Percentiles rank a stretch among this genome's conserved stretches.
phyloP scores from a whole-genome alignment of 2,329 filamentous ascomycete species.

The Aspergillus sp. region DNA sequence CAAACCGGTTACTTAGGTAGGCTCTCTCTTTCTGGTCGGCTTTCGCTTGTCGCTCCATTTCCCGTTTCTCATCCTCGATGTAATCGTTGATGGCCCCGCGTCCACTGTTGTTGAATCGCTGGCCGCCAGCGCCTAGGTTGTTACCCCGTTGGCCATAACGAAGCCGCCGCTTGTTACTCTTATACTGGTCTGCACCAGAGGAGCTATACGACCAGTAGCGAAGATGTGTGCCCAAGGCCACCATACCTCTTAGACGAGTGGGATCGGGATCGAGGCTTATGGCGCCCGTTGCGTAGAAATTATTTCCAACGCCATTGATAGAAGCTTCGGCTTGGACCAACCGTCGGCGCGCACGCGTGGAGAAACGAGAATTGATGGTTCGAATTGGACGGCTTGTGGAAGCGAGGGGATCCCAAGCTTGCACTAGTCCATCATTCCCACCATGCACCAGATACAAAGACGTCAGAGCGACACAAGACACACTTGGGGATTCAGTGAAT shows the following conservation, averaged over 20 bases:
- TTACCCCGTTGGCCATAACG: slow-evolving; percentile 67
- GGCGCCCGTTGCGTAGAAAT: slow-evolving; percentile 78
- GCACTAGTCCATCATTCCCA: slow-evolving; percentile 90
- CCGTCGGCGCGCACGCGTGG: slow-evolving; percentile 77
- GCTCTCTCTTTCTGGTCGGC: slow-evolving; percentile 66
- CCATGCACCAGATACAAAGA: slow-evolving; percentile 89
- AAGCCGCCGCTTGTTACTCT: slow-evolving; percentile 74
- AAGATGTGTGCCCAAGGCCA: slow-evolving; percentile 82
- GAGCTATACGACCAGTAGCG: slow-evolving; percentile 95
- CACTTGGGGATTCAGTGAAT: slow-evolving; percentile 84
- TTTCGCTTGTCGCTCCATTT: slow-evolving; percentile 72
- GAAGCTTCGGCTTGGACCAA: slow-evolving; percentile 67
- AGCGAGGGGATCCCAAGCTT: slow-evolving; percentile 93
- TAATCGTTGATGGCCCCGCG: slow-evolving; percentile 74
- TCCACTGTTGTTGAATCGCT: slow-evolving; percentile 61
- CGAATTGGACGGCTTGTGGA: slow-evolving; percentile 76
- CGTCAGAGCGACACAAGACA: slow-evolving; percentile 79
- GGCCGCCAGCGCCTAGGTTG: slow-evolving; percentile 54
- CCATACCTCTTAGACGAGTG: slow-evolving; percentile 78
- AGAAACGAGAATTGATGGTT: slow-evolving; percentile 82
- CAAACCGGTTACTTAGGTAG: slow-evolving; percentile 76
- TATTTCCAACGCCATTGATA: slow-evolving; percentile 67
- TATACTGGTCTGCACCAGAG: slow-evolving; percentile 68
- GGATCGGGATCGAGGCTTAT: slow-evolving; percentile 86
- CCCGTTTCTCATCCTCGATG: slow-evolving; percentile 81